Evolutionary conservation across 176 grass and related monocot genomes (phyloP).

Genomic region (Phragmites australis): DNA sequence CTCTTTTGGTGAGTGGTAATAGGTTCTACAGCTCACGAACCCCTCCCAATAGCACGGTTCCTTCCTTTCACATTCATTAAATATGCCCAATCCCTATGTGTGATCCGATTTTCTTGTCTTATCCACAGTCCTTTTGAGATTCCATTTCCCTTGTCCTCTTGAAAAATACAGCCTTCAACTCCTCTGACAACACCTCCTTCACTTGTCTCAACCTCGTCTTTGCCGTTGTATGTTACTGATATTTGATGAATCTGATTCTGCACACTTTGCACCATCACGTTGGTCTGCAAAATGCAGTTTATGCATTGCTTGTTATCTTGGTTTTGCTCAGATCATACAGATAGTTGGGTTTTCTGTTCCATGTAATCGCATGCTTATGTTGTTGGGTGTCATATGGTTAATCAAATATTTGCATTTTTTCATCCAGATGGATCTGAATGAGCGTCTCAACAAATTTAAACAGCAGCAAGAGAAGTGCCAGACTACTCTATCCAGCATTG

Average conservation of each 20-base stretch:
- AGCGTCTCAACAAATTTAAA: constrained; percentile 71
- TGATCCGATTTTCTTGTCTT: background rate
- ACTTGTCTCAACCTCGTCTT: background rate
- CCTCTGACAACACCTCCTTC: background rate
- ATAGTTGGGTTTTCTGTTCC: background rate
- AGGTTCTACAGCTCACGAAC: too few relatives aligned
- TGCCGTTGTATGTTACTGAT: background rate
- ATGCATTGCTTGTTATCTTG: background rate
- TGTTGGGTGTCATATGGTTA: background rate
- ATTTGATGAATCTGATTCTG: background rate
- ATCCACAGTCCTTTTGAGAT: background rate
- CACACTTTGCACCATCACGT: background rate
- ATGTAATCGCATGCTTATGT: background rate
- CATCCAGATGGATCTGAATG: constrained; percentile 59
- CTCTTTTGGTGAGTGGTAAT: too few relatives aligned
- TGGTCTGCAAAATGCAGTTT: background rate
- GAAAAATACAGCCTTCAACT: background rate
- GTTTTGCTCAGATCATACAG: background rate
- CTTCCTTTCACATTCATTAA: too few relatives aligned
- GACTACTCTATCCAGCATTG: constrained; percentile 63
- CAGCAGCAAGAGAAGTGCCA: constrained; percentile 77
- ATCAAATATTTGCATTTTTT: background rate
- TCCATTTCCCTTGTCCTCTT: background rate
- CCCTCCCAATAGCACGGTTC: too few relatives aligned
- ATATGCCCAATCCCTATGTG: background rate